These are phyloP conservation scores for Panicum hallii DNA, from an alignment of 202 grass and related monocot species.

Conservation along the genomic window DNA sequence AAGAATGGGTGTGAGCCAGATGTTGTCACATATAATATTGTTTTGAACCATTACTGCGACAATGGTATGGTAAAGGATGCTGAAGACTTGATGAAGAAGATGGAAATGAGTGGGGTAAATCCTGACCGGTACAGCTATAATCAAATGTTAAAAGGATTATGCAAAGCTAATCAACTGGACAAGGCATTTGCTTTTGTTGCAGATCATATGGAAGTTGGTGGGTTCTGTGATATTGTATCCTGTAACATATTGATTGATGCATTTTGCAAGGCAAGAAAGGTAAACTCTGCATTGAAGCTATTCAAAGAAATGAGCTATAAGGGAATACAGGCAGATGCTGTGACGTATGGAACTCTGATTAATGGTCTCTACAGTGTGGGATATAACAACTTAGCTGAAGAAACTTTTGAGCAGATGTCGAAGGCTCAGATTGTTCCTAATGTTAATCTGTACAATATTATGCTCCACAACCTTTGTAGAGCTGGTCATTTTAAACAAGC, in stretches of 20 bases:
- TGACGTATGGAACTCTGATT: constrained; percentile 90
- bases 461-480: constrained; percentile 86
- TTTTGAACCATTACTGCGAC: constrained; percentile 88
- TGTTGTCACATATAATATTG: constrained; percentile 90
- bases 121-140: constrained; percentile 90
- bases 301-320: constrained; percentile 90
- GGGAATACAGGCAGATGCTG: constrained; percentile 79
- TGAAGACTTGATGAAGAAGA: constrained; percentile 73
- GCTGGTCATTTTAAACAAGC: constrained; percentile 57
- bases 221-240: constrained; percentile 85
- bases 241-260: constrained; percentile 95
- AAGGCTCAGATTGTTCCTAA: constrained; percentile 62
- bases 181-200: constrained; percentile 84
- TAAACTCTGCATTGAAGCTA: constrained; percentile 71
- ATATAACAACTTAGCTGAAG: constrained; percentile 68
- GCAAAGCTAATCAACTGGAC: constrained; percentile 76
- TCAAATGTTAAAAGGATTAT: constrained; percentile 85
- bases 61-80: constrained; percentile 77
- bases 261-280: constrained; percentile 79
- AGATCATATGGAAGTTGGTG: constrained; percentile 83
- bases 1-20: constrained; percentile 83
- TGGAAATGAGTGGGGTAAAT: constrained; percentile 79
- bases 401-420: constrained; percentile 84
- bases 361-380: constrained; percentile 75
- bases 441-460: constrained; percentile 81